These are phyloP conservation scores for Patellifolia procumbens DNA, from an alignment of 179 eudicot species.

Conservation along the genomic window DNA sequence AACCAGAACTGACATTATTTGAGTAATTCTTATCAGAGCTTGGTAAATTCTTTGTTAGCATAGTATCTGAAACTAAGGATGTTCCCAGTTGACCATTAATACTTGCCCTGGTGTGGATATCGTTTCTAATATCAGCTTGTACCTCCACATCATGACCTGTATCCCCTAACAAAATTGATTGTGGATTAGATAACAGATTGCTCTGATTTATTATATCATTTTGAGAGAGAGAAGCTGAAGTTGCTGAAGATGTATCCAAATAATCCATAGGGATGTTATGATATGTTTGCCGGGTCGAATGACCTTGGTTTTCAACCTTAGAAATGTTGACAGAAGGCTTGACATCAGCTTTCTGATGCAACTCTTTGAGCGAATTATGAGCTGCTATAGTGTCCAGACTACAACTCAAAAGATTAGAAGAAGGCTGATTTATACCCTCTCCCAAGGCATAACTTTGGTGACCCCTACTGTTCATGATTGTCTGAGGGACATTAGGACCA, in stretches of 20 bases:
- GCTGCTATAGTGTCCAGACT: slow-evolving; percentile 52
- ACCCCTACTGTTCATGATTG: slow-evolving; percentile 42
- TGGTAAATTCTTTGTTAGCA: slow-evolving; percentile 51
- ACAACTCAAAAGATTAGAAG: slow-evolving; percentile 42
- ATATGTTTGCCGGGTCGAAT: slow-evolving; percentile 49
- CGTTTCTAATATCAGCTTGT: slow-evolving; percentile 54
- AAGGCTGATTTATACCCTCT: slow-evolving; percentile 52
- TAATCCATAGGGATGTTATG: slow-evolving; percentile 62
- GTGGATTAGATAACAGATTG: slow-evolving; percentile 57
- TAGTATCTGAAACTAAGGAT: slow-evolving; percentile 57
- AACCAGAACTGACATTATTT: slow-evolving; percentile 59
- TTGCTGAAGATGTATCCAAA: slow-evolving; percentile 88
- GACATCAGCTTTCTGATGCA: slow-evolving; percentile 56
- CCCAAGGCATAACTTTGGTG: slow-evolving; percentile 39
- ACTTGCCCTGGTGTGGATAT: slow-evolving; percentile 42
- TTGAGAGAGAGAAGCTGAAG: slow-evolving; percentile 75
- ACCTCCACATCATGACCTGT: slow-evolving; percentile 54
- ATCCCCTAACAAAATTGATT: slow-evolving; percentile 61
- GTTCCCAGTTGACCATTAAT: slow-evolving; percentile 50
- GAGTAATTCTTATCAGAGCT: slow-evolving; percentile 60
- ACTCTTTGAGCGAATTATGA: slow-evolving; percentile 46
- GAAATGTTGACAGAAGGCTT: slow-evolving; percentile 58
- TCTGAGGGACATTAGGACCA: slow-evolving; percentile 43
- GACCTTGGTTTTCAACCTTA: slow-evolving; percentile 62
- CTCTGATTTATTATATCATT: slow-evolving; percentile 56